Base-by-base conservation (phyloP, 495 filamentous ascomycete genomes). In the Chaetomium cochliodes region DNA sequence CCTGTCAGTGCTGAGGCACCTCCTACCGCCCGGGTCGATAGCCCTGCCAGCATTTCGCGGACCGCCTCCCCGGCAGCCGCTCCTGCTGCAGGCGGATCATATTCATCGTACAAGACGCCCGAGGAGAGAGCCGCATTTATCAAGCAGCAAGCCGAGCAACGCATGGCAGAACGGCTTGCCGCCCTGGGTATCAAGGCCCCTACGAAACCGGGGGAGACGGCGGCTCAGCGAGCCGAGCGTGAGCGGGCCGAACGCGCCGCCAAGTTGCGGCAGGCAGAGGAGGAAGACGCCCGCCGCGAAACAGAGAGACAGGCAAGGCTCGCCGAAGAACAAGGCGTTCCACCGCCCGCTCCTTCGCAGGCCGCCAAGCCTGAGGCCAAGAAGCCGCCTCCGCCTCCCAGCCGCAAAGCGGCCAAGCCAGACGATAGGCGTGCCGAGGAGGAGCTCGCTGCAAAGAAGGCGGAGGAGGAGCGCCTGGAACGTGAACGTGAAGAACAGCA, bases 101-200 rank as follows among this genome's bases (percentile, higher is more conserved):
- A 96, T 64, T 85, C 89, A 3, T 82, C 89, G n/a, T 92, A 91
- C 74, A 90, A 89, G 71, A 96, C 93, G 2, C 87, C 92, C 5
- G 92, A 97, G 72, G 93, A 98, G 66, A 86, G 96, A 47, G 93
- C 96, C 28, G 92, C 96, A 6, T 97, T 92, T 74, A 96, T 97
- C 67, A 94, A 94, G 73, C 92, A 97, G 74, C 93, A 96, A 73
- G 96, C 96, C 15, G 92, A 98, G 75, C 91, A 92, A 72, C 90
- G 93, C 52, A 97, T 99, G 90, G 92, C 93, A n/a, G 96, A 98
- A 74, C 87, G 94, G 56, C 86, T 99, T 67, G 96, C 96, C 51
- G 94, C 93, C 53, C 85, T 97, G 61, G 94, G 94, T 20, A 85
- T 99, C 68, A 94, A 92, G 71, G 85, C 92, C 30, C 86, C 90